These are phyloP conservation scores for Marasmius tenuissimus DNA, from an alignment of 1,284 basidiomycete species.

Conservation along the genomic window DNA sequence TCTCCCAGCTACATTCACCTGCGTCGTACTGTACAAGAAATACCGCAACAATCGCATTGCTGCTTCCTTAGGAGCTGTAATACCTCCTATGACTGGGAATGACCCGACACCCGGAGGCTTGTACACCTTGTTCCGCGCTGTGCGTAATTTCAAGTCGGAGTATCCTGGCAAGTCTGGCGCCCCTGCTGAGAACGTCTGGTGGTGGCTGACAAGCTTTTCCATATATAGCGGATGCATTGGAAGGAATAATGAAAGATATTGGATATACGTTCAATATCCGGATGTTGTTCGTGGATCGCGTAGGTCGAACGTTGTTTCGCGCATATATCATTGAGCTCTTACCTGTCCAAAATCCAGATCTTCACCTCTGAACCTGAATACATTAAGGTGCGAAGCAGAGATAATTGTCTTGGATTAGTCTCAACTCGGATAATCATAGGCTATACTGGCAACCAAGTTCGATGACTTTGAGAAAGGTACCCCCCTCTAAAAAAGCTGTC, in stretches of 20 bases:
- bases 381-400: slow-evolving; percentile 29
- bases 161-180: slow-evolving; percentile 26
- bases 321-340: not conserved
- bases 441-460: slow-evolving; percentile 27
- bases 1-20: slow-evolving; percentile 25
- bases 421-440: not conserved
- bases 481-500: not conserved
- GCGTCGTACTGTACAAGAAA: slow-evolving; percentile 21
- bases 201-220: not conserved
- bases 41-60: slow-evolving; percentile 25
- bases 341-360: slow-evolving; percentile 17
- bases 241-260: slow-evolving; percentile 16
- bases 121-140: slow-evolving; percentile 24
- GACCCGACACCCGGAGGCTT: slow-evolving; percentile 31
- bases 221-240: slow-evolving; percentile 26
- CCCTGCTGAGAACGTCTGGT: not conserved
- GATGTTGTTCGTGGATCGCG: slow-evolving; percentile 33
- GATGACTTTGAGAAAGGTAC: slow-evolving; percentile 14
- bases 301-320: slow-evolving; percentile 4
- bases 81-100: slow-evolving; percentile 20
- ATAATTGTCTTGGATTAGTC: not conserved
- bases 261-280: slow-evolving; percentile 31
- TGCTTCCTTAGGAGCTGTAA: slow-evolving; percentile 29
- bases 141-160: slow-evolving; percentile 28
- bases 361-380: slow-evolving; percentile 42